A percentile compares a stretch with the other conserved stretches of the same genome.
phyloP scores from a whole-genome alignment of 192 early-diverging fungal species.

The Kickxella alabastrina region DNA sequence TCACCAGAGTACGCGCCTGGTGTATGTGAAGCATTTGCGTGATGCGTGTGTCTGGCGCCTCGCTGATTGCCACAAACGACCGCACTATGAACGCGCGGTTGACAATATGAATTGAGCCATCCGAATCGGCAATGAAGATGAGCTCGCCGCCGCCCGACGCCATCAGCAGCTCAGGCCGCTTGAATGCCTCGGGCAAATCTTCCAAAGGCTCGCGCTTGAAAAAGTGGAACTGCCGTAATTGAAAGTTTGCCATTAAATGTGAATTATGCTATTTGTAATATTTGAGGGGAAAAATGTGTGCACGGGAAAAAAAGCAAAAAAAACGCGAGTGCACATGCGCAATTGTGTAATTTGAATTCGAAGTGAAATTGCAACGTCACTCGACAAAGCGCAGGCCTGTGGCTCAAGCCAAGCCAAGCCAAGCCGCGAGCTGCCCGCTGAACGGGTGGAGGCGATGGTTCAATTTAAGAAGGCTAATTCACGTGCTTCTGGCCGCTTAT shows the following conservation, averaged over 20 bases:
- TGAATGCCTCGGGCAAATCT: constrained; percentile 38
- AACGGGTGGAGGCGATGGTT: too few species aligned
- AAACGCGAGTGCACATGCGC: too few species aligned
- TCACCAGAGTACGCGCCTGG: constrained; percentile 73
- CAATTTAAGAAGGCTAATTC: too few species aligned
- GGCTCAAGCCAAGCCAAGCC: too few species aligned
- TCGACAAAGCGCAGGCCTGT: too few species aligned
- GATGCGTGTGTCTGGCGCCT: constrained; percentile 60
- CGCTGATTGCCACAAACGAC: constrained; percentile 55
- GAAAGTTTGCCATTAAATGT: constrained; percentile 43
- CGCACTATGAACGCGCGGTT: constrained; percentile 61
- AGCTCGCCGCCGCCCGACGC: constrained; percentile 45
- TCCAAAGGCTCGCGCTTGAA: constrained; percentile 47
- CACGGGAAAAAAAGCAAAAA: background rate
- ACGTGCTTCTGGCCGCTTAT: constrained; percentile 4
- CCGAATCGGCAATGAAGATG: constrained; percentile 43
- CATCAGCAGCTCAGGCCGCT: constrained; percentile 42
- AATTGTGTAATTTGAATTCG: too few species aligned
- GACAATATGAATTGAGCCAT: constrained; percentile 58
- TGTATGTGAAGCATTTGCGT: constrained; percentile 81
- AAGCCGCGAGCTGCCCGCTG: too few species aligned
- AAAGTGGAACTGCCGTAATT: constrained; percentile 52
- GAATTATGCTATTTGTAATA: too few species aligned
- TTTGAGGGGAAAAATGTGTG: too few species aligned
- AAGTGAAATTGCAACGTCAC: too few species aligned